Conservation (phyloP, 1,139 yeast species). For the Taiozyma sp. region DNA sequence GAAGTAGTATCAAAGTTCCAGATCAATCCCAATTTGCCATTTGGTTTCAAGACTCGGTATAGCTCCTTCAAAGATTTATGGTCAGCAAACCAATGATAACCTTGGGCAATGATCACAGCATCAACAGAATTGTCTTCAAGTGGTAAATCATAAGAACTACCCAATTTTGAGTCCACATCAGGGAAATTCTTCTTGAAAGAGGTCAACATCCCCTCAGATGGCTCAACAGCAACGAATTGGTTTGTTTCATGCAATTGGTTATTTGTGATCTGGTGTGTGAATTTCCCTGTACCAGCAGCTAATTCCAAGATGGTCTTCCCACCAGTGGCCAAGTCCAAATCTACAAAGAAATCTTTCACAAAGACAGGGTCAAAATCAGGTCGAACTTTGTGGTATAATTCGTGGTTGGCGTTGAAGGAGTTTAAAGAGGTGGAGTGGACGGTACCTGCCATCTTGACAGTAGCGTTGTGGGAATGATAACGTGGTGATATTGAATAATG, state of each 20-base stretch:
- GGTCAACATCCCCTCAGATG: conserved; percentile 55
- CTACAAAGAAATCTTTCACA: conserved; percentile 41
- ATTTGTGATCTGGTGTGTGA: conserved; percentile 43
- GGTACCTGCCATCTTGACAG: background rate
- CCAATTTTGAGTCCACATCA: conserved; percentile 33
- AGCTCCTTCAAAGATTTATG: conserved; percentile 44
- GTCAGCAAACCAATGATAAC: conserved; percentile 67
- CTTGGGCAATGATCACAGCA: conserved; percentile 57
- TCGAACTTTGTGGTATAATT: conserved; percentile 49
- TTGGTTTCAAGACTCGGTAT: conserved; percentile 49
- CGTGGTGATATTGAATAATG: background rate
- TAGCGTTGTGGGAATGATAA: background rate
- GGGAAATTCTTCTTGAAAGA: conserved; percentile 48
- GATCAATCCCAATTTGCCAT: conserved; percentile 47
- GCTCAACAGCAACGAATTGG: conserved; percentile 46
- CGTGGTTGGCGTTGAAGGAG: conserved; percentile 52
- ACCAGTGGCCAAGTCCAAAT: conserved; percentile 22
- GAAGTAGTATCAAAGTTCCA: conserved; percentile 55
- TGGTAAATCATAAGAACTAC: conserved; percentile 49
- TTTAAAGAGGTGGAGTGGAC: conserved; percentile 21
- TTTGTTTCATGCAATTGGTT: conserved; percentile 35
- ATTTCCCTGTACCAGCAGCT: conserved; percentile 67
- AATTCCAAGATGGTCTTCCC: conserved; percentile 43
- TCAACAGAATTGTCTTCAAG: conserved; percentile 42
- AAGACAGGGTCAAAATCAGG: conserved; percentile 48